Percentiles rank a stretch among this genome's conserved stretches.
phyloP scores from a whole-genome alignment of 495 filamentous ascomycete genomes.

The Penicillium verhagenii region DNA sequence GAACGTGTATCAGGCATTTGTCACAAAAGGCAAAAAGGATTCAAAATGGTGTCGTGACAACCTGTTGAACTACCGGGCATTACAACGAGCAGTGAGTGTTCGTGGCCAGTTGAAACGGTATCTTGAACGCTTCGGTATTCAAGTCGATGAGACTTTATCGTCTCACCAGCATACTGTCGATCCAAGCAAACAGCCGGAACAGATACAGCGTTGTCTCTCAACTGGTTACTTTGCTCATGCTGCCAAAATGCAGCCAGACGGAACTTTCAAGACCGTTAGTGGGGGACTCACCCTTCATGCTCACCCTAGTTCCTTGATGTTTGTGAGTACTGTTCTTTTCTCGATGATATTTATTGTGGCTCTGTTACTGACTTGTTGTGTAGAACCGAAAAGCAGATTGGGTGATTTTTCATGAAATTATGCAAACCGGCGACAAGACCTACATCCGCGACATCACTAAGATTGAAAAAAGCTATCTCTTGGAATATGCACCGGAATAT shows the following conservation, averaged over 20 bases:
- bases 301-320: constrained; percentile 92
- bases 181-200: constrained; percentile 56
- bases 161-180: constrained; percentile 27
- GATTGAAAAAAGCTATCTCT: constrained; percentile 86
- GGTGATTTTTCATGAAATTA: constrained; percentile 94
- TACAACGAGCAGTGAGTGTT: constrained; percentile 82
- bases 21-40: constrained; percentile 82
- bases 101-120: constrained; percentile 83
- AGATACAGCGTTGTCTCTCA: constrained; percentile 83
- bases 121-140: constrained; percentile 80
- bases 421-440: constrained; percentile 87
- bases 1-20: constrained; percentile 90
- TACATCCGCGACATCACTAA: constrained; percentile 90
- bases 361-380: constrained; percentile 17
- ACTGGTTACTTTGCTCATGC: constrained; percentile 94
- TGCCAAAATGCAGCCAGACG: constrained; percentile 93
- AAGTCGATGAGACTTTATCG: constrained; percentile 59
- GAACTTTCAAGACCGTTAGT: constrained; percentile 78
- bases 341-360: neutral
- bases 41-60: constrained; percentile 85
- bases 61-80: constrained; percentile 77
- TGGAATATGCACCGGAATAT: constrained; percentile 85
- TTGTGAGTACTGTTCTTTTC: constrained; percentile 52
- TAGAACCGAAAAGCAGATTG: constrained; percentile 94
- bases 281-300: constrained; percentile 74